These are phyloP conservation scores for Mucor circinelloides DNA, from an alignment of 371 early-diverging fungal species.

Conservation along the genomic window DNA sequence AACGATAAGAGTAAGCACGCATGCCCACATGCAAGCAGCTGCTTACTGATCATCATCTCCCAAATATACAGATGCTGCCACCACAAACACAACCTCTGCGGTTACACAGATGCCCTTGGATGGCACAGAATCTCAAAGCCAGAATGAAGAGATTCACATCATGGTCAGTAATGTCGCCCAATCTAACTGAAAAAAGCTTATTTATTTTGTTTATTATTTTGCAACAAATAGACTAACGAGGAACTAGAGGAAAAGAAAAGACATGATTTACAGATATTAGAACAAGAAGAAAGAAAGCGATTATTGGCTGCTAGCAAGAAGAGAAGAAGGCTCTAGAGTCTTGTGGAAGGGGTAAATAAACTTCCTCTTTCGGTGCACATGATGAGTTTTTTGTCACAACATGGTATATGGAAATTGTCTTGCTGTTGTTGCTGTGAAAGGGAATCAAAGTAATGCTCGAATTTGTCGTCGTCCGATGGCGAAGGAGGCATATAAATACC, in stretches of 20 bases:
- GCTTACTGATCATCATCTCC: not conserved
- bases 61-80: not conserved
- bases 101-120: conserved; percentile 3
- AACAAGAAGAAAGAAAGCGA: conserved; percentile 3
- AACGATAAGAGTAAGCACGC: not conserved
- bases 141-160: not conserved
- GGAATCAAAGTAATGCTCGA: conserved; percentile 3
- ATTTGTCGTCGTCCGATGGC: conserved; percentile 17
- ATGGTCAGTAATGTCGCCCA: not conserved
- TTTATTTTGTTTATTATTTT: not conserved
- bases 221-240: not conserved
- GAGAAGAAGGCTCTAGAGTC: not conserved
- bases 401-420: not conserved
- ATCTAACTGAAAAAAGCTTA: not conserved
- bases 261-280: not conserved
- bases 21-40: not conserved
- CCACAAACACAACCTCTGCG: not conserved
- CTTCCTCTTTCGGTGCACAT: not conserved
- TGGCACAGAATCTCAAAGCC: not conserved
- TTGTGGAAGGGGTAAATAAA: conserved; percentile 10
- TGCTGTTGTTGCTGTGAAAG: not conserved
- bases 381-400: not conserved
- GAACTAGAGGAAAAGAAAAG: conserved; percentile 5
- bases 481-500: conserved; percentile 49
- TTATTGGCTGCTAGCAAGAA: not conserved